Evolutionary conservation across 768 basidiomycete genomes (phyloP), one percentile per base, ranked within the genome.

Genomic region (Boletus reticulatus): DNA sequence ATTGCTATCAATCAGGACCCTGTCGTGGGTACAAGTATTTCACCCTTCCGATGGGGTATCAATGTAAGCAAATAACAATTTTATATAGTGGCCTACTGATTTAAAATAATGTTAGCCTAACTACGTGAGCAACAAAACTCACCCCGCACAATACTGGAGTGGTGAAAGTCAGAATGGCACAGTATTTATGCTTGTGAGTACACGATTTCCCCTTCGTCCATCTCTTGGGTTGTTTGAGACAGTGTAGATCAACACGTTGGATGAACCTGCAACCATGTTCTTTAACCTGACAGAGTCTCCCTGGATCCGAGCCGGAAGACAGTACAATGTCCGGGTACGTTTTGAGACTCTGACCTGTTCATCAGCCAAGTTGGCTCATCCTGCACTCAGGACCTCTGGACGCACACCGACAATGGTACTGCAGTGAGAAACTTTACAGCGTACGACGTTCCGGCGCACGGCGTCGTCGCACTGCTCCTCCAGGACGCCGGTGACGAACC

Each of bases 121-220:
- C 59, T 76, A 67, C 62, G 70, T 69, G 38, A 73, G 69, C 53
- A 73, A 75, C 52, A 67, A 60, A 32, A 78, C 78, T 0, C 78
- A 82, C 62, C 86, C 86, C 2, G 84, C 86, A n/a, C 81, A 85
- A 56, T 88, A 82, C 64, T 88, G 86, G 86, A 85, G 84, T 57
- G 86, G 86, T 4, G 75, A 80, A 59, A 82, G 80, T 52, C 73
- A 84, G 66, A 83, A 86, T 49, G 86, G 86, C 47, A 83, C 82
- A 1, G 74, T 87, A 0, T 74, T 88, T 62, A 88, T 88, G 86
- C 75, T 87, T 27, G 85, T 86, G 58, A 54, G 79, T 45, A 14
- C 14, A 11, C 6, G 14, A 29, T 38, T 44, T 43, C 11, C 17
- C 32, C 17, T 0, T 10, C 0, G 2, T 38, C 22, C 31, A 16